Conservation (phyloP, 116 monocot species). For the Trichopus zeylanicus region DNA sequence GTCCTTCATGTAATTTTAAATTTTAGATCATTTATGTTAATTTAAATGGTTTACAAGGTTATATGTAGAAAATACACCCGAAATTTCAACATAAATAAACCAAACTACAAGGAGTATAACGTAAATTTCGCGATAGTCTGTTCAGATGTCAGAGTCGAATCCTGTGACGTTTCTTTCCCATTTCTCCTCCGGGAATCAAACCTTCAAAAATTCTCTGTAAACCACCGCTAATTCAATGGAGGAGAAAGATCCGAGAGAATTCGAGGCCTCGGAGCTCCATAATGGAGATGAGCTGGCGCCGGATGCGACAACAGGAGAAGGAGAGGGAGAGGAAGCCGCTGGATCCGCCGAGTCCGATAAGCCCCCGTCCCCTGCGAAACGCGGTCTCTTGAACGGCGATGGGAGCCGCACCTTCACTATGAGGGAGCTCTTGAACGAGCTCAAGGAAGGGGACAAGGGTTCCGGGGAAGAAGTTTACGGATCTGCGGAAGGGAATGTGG, state of each 20-base stretch:
- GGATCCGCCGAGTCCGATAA: conserved; percentile 7
- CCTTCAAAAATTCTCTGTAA: not conserved
- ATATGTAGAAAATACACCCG: too few relatives aligned
- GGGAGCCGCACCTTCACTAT: conserved; percentile 63
- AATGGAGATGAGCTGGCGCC: conserved; percentile 10
- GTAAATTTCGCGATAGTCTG: too few relatives aligned
- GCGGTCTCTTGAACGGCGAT: conserved; percentile 15
- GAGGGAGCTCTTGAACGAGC: conserved; percentile 76
- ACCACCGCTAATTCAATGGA: conserved; percentile 18
- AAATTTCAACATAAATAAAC: too few relatives aligned
- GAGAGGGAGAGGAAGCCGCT: not conserved
- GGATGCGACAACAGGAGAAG: conserved; percentile 5
- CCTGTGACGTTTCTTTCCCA: not conserved
- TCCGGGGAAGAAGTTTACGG: conserved; percentile 14
- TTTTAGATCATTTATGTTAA: too few relatives aligned
- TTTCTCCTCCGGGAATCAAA: not conserved
- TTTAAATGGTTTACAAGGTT: too few relatives aligned
- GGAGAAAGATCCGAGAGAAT: conserved; percentile 21
- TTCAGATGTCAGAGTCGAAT: not conserved
- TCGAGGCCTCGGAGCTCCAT: conserved; percentile 6
- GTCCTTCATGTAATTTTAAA: too few relatives aligned
- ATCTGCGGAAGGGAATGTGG: conserved; percentile 7
- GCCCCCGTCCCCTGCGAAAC: not conserved
- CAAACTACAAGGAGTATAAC: not conserved
- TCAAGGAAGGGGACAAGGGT: conserved; percentile 36